Conservation (phyloP, 139 green algal genomes). For the Klebsormidium nitens region DNA sequence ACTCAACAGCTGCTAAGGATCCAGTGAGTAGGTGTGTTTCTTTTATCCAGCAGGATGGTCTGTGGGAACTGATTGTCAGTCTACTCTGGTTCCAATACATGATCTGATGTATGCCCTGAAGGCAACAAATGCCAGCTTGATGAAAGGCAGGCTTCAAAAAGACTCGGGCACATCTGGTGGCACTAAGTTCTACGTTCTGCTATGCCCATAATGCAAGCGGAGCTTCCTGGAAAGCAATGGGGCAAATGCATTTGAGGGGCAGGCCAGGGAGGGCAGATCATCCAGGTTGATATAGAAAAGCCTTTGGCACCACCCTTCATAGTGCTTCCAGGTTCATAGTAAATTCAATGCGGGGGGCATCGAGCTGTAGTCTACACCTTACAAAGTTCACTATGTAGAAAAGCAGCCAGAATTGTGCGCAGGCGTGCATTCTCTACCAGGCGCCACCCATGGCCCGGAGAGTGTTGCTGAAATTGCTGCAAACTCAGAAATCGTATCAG, state of each 20-base stretch:
- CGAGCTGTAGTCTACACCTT: neutral
- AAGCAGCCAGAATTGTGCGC: neutral
- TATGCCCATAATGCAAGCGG: conserved; percentile 46
- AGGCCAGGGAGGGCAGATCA: neutral
- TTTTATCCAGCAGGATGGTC: neutral
- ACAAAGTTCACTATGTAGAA: neutral
- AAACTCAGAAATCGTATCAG: neutral
- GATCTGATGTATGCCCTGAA: neutral
- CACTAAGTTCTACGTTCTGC: conserved; percentile 69
- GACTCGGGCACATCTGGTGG: conserved; percentile 65
- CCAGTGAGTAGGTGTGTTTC: neutral
- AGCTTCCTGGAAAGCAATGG: neutral
- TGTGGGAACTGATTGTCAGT: neutral
- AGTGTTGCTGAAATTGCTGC: neutral
- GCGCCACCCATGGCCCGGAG: neutral
- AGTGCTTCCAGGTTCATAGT: too few relatives aligned
- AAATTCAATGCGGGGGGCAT: too few relatives aligned
- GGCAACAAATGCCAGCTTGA: conserved; percentile 49
- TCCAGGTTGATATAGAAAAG: neutral
- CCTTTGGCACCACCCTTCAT: neutral
- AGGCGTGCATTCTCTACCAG: neutral
- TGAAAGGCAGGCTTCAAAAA: conserved; percentile 69
- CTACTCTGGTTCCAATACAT: neutral
- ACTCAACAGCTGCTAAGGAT: neutral
- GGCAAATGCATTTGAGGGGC: neutral